phyloP scores from a whole-genome alignment of 2,329 filamentous ascomycete genomes.

The Arthrobotrys sphaeroides region DNA sequence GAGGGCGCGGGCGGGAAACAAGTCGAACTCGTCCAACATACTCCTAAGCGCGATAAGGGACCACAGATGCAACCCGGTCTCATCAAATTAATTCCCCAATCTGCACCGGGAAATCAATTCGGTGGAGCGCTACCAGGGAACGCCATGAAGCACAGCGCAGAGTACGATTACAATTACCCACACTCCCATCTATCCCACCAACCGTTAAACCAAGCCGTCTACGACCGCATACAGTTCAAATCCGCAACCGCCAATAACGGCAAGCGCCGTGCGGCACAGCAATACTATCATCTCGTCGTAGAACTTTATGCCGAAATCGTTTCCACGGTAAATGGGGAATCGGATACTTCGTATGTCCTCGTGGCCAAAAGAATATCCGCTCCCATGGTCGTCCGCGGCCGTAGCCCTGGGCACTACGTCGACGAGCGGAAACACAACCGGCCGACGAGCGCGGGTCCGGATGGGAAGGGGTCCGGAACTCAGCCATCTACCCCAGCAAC shows the following conservation, averaged over 20 bases:
- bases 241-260: constrained; percentile 93
- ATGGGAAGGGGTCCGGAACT: constrained; percentile 60
- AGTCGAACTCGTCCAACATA: constrained; percentile 88
- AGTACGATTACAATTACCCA: constrained; percentile 57
- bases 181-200: constrained; percentile 64
- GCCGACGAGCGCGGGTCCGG: constrained; percentile 75
- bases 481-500: constrained; percentile 63
- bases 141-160: constrained; percentile 62
- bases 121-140: constrained; percentile 35
- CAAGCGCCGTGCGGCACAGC: constrained; percentile 86
- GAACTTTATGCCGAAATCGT: constrained; percentile 80
- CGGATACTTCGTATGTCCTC: constrained; percentile 71
- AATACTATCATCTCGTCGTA: constrained; percentile 90
- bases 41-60: constrained; percentile 88
- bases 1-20: constrained; percentile 77
- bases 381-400: constrained; percentile 85
- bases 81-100: constrained; percentile 73
- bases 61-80: constrained; percentile 78
- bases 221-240: constrained; percentile 94
- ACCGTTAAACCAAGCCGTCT: constrained; percentile 63
- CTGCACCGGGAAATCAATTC: constrained; percentile 61
- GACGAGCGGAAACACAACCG: constrained; percentile 72
- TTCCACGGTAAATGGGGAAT: constrained; percentile 59
- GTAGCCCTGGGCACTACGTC: constrained; percentile 83
- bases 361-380: constrained; percentile 77